Evolutionary conservation across 305 asterid genomes (phyloP), one percentile per base, ranked within the genome.

Genomic region (Fraxinus latifolia): DNA sequence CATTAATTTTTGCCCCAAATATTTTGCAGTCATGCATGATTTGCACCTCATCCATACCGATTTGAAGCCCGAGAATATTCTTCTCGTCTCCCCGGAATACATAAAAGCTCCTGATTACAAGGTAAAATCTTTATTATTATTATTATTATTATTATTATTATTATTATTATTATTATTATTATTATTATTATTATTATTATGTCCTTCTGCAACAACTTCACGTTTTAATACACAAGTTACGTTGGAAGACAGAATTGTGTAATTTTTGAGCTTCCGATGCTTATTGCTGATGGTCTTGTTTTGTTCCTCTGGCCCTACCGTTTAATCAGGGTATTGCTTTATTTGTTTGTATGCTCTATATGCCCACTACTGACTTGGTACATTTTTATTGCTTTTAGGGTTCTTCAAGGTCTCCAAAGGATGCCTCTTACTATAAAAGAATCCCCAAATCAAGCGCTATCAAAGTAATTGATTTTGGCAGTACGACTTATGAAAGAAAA

Each of bases 31-130:
- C 85, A 84, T 89, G 89, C 92, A 89, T 81, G 92, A 85, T 78
- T 85, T 89, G 92, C 90, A 87, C 29, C 90, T 89, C 53, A 87
- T 89, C 80, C 92, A 89, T 80, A 89, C 92, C 3, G 92, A 89
- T 58, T 74, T 89, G 87, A 89, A 89, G 89, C 92, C 92, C 19
- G 92, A 89, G 85, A 89, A 89, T 82, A 89, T 89, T 76, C 89
- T 89, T 36, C 87, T 89, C 81, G 88, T 87, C 50, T 89, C 92
- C 67, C 84, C 89, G 1, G 92, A 89, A 14, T 87, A 80, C 83
- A 80, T 87, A 73, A 89, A 85, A 81, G 83, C 85, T 3, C 89
- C 92, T 19, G 89, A 89, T 74, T 84, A 79, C 88, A 89, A 87
- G 92, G 90, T 89, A 86, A 21, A 74, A 62, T 77, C 23, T 50